Evolutionary conservation across 495 filamentous ascomycete species (phyloP), one percentile per base, ranked within the genome.

Genomic region (Neurospora sp.): DNA sequence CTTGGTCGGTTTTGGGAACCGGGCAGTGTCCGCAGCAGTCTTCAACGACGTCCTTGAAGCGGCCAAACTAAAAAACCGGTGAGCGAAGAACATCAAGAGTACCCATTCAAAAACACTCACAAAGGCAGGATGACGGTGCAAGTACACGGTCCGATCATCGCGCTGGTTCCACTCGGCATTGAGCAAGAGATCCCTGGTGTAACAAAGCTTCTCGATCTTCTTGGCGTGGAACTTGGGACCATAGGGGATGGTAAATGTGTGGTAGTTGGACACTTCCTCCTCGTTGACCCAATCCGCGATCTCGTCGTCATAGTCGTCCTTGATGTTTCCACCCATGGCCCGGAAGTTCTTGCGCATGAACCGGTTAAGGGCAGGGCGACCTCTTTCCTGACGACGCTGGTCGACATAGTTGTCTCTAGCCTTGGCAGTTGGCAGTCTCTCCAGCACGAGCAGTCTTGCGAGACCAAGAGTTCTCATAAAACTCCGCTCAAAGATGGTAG

Each of bases 111-210:
- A 2, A 28, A 10, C n/a, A 77, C 81, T 78, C 76, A 84, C 82
- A 74, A 88, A 93, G 45, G 89, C 91, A 15, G 93, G 93, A 77
- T 96, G 93, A 3, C 93, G 88, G 80, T 96, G 93, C 5, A 96
- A 85, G 74, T 91, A 88, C 4, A 93, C 90, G 45, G 88, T 83
- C 21, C 93, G 86, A 38, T 92, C 88, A 21, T 92, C 88, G 0
- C 85, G 85, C 74, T 90, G 87, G 75, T 94, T 96, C 92, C 92
- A 96, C 77, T 96, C 91, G 0, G 92, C 92, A 75, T 96, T 96
- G 11, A 96, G 86, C n/a, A 95, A 84, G 15, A 94, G 79, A 77
- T 96, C 93, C 73, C 91, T 90, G 4, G 90, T 92, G 79, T 92
- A 94, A 39, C 93, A 86, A 0, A 94, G 82, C 75, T 91, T 92